Evolutionary conservation across 2,329 filamentous ascomycete genomes (phyloP), one percentile per base, ranked within the genome.

Genomic region (Helminthosporium solani): DNA sequence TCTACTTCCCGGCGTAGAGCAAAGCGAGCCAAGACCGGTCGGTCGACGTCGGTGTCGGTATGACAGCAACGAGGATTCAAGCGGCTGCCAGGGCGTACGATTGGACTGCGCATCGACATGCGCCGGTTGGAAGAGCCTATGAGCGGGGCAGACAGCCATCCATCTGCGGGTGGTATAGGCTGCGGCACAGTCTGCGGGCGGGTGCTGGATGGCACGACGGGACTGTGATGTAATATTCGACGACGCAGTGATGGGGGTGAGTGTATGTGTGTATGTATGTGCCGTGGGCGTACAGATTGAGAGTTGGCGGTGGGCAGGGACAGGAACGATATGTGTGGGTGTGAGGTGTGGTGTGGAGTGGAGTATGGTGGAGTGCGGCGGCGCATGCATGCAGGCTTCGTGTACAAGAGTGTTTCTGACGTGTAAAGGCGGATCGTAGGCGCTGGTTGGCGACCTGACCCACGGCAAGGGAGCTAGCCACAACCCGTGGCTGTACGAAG

Each of bases 61-160:
- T 31, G 28, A 31, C 28, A 31, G 5, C 28, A 31, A n/a, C 28
- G 28, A 14, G 28, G 8, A 12, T 12, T 25, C 23, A 25, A 25
- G 63, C 63, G 63, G 57, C 54, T 65, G 63, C 42, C 49, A 46
- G 46, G 42, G 28, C 9, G 46, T 54, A 56, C 58, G 58, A 67
- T 66, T 67, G 63, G 64, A 56, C 50, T 49, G 49, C 52, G 37
- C 40, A 27, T 31, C 40, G 38, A 33, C 44, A 53, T 58, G 57
- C 52, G 53, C 47, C 50, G 52, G 47, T 52, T 49, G 50, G 46
- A 49, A 54, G 66, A 55, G 58, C 65, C 65, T 67, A 68, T 67
- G 57, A 65, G 50, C 54, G 60, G 36, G 44, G 50, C 42, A 56
- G 50, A 44, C 53, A 34, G 50, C 56, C 58, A 57, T 60, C 51